These are phyloP conservation scores for Diplosphaera chodatii DNA, from an alignment of 139 green algal genomes.

Conservation along the genomic window DNA sequence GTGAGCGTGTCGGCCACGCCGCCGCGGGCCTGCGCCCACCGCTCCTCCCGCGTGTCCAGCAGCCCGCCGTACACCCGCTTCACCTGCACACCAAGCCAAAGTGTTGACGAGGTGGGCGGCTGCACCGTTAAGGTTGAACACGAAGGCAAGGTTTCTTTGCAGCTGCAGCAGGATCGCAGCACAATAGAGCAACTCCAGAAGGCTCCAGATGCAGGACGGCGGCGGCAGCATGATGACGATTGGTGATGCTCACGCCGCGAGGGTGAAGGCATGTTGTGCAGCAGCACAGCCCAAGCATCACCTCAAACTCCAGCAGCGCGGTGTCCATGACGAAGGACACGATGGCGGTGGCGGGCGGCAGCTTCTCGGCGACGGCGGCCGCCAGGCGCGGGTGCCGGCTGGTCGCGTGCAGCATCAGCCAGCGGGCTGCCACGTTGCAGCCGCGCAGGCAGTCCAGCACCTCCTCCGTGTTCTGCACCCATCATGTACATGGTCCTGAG, in stretches of 20 bases:
- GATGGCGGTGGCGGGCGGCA: not conserved
- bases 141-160: too few relatives aligned
- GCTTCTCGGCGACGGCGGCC: not conserved
- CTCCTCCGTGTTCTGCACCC: constrained; percentile 7
- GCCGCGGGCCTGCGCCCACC: not conserved
- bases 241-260: too few relatives aligned
- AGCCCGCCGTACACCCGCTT: constrained; percentile 3
- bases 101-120: too few relatives aligned
- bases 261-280: too few relatives aligned
- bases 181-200: too few relatives aligned
- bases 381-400: not conserved
- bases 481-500: too few relatives aligned
- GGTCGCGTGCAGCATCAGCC: constrained; percentile 13
- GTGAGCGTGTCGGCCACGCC: not conserved
- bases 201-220: too few relatives aligned
- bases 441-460: constrained; percentile 12
- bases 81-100: constrained; percentile 17
- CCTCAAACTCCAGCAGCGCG: constrained; percentile 13
- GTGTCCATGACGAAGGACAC: constrained; percentile 12
- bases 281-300: too few relatives aligned
- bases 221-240: too few relatives aligned
- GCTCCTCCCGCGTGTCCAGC: constrained; percentile 2
- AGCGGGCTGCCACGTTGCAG: constrained; percentile 8
- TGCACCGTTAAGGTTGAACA: too few relatives aligned
- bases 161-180: too few relatives aligned